Evolutionary conservation across 2,329 filamentous ascomycete genomes (phyloP), one percentile per base, ranked within the genome.

Genomic region (Ophiostoma populinum): DNA sequence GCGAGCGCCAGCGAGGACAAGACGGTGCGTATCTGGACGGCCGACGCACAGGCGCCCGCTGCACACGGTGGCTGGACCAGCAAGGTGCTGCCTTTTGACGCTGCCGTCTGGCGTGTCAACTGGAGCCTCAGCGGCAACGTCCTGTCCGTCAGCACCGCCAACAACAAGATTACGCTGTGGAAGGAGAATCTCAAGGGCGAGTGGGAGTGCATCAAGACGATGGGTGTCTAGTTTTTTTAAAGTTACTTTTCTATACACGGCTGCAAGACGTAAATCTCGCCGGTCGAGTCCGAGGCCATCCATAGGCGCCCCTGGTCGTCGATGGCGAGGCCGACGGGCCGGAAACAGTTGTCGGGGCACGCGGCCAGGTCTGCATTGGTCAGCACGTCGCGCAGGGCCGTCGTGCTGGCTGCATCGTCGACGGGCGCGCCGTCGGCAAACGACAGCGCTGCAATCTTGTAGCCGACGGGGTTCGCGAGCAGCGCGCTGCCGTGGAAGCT

Each of bases 81-180:
- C 57, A 90, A 92, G 56, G 73, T 80, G 26, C 67, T 98, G 44
- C 73, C 77, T 49, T 92, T 98, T 47, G 87, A 94, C 42, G 75
- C 79, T 5, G 77, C 86, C 31, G 70, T 93, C 40, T 98, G 90
- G 90, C 75, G 90, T 37, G 90, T 94, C 30, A 94, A 83, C 65
- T 98, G 90, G 90, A 93, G 85, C 48, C 64, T 95, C 52, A 93
- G 83, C 55, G 90, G 90, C 35, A 98, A 98, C 54, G 86, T 95
- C 15, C 65, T 98, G 48, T 90, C 90, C 8, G 83, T 94, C 42
- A 90, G 80, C 52, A 83, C 83, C 25, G 82, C 80, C 18, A 87
- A 98, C 59, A 98, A 98, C 65, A 86, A 92, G 61, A 86, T 98
- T 37, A 92, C 79, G 36, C 58, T 98, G 55, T 98, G 87, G 87